Conservation (phyloP, 2,329 filamentous ascomycete genomes). For the Aschersonia sp. region DNA sequence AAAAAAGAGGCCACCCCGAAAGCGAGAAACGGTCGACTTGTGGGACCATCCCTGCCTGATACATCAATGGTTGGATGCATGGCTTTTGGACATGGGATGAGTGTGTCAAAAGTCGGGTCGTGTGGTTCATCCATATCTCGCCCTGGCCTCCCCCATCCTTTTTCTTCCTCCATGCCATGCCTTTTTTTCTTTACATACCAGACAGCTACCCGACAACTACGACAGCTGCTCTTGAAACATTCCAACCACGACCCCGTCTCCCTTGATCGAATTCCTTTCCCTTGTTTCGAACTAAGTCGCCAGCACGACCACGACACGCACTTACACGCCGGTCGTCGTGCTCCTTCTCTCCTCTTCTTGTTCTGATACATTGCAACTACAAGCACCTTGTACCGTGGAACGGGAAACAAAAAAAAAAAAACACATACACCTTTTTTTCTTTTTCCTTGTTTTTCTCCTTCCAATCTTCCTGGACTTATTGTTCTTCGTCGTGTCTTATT, state of each 20-base stretch:
- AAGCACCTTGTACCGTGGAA: too few relatives aligned
- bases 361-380: too few relatives aligned
- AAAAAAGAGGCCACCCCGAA: not conserved
- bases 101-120: not conserved
- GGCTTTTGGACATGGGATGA: not conserved
- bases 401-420: not conserved
- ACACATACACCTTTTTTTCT: not conserved
- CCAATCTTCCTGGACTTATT: not conserved
- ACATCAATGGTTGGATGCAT: not conserved
- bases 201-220: not conserved
- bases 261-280: conserved; percentile 8
- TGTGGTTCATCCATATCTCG: conserved; percentile 4
- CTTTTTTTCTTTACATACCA: not conserved
- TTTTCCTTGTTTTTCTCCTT: not conserved
- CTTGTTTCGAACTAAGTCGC: conserved; percentile 2
- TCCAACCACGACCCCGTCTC: conserved; percentile 3
- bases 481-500: too few relatives aligned
- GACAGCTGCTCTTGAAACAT: conserved; percentile 3
- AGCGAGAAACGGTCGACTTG: not conserved
- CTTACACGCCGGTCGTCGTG: not conserved
- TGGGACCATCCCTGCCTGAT: not conserved
- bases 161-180: conserved; percentile 1
- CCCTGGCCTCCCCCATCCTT: not conserved
- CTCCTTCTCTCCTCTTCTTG: too few relatives aligned
- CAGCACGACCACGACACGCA: not conserved